Base-by-base conservation (phyloP, 1,284 basidiomycete species). In the Moesziomyces aphidis region DNA sequence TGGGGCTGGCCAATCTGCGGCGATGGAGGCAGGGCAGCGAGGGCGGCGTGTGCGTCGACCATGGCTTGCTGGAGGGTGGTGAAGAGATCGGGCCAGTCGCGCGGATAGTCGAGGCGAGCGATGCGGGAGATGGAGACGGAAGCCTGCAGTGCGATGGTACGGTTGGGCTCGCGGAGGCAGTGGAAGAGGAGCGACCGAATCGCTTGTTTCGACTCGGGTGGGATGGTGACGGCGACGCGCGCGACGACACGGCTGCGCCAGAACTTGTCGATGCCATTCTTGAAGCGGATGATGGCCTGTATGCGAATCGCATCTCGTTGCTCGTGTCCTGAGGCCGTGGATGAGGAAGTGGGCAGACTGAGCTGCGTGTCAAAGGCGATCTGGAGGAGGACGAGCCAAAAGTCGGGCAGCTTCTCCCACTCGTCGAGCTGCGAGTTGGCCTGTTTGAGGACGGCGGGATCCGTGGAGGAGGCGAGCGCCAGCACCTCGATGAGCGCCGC, bases 281-380 rank as follows among this genome's bases (percentile, higher is more conserved):
- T 84, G 77, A 84, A 79, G 22, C 83, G 79, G 34, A 84, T 84
- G 61, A 82, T 79, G 39, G 82, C 82, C 2, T 81, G 60, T 53
- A 50, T 78, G 50, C 77, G 77, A 7, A 78, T 71, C 23, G 62
- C 54, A 24, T 62, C 63, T 21, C 58, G 55, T 23, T 70, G 65
- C 3, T 67, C 61, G 17, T 57, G 55, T 44, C 43, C 50, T 19
- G 54, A 50, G 24, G 51, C n/a, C 1, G 50, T 34, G 13, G 64
- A 61, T 10, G 59, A 49, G 8, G 59, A 39, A 17, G 48, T 48
- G 10, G 55, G 50, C 13, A 62, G 55, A n/a, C 55, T 36, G 3
- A 71, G 53, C 22, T 50, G 47, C 43, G 59, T 51, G 50, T 79
- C 72, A 43, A 82, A 77, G 17, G 82, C 81, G 34, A 81, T 70